Base-by-base conservation (phyloP, 345 rosid species). In the Fremontodendron californicum region DNA sequence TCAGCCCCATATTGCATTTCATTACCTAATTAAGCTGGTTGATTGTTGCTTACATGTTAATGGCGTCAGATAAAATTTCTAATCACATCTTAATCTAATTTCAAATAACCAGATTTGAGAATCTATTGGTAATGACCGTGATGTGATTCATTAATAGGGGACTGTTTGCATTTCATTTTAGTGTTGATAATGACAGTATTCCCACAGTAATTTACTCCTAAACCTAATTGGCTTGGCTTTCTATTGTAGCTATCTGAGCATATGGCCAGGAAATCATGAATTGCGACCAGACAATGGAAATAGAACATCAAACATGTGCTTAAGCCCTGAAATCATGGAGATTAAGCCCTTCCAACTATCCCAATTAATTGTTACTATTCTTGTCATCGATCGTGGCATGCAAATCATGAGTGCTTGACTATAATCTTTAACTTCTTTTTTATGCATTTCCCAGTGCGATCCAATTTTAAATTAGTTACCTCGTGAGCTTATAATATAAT, bases 131-230 rank as follows among this genome's bases (percentile, higher is more conserved):
- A 23, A 58, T 39, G 64, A 33, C 42, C 4, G 37, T 54, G 68
- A 68, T 23, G 62, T 61, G 55, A 68, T 57, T 21, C 11, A 29
- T 23, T 23, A 19, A 49, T 49, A 49, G 19, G 52, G 5, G 52
- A 45, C 18, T 57, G 19, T 4, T 12, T 49, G n/a, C 23, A 5
- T 54, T 65, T 39, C 2, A 35, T 12, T 51, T 13, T 25, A 25
- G 58, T 13, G 16, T 6, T 73, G 76, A 76, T 73, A 77, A 80
- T 77, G 64, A 77, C 63, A 83, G 43, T 83, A 54, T 16, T 3
- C 16, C 39, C n/a, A 75, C 45, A 67, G 31, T 76, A 78, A 78
- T 65, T 33, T 3, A 42, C 25, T 21, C 66, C n/a, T 2, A 72
- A 74, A 48, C 65, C 51, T 35, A 12, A 39, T 54, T 75, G 37